A percentile compares a stretch with the other conserved stretches of the same genome.
These are phyloP conservation scores for Mortierella antarctica DNA, from an alignment of 192 early-diverging fungal genomes.

Conservation along the genomic window DNA sequence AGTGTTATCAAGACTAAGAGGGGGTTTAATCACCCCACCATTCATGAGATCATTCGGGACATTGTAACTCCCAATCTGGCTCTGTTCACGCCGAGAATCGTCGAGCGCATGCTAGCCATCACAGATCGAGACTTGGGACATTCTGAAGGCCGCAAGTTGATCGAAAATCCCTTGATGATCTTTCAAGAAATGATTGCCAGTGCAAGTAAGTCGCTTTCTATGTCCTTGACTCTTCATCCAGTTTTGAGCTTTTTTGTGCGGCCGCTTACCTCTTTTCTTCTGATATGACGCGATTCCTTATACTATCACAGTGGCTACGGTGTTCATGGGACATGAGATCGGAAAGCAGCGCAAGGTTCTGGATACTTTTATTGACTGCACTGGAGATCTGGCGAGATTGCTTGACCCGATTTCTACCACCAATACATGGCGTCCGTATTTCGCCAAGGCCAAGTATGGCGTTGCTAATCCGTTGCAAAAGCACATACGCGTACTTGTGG, in stretches of 20 bases:
- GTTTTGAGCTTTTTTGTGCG: background rate
- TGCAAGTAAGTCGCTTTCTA: conserved; percentile 15
- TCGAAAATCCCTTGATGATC: conserved; percentile 11
- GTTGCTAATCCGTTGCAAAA: conserved; percentile 11
- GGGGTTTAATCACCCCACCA: too few species aligned
- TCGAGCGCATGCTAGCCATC: background rate
- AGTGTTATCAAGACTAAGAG: conserved; percentile 13
- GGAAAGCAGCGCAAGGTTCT: conserved; percentile 6
- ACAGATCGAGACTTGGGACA: conserved; percentile 1
- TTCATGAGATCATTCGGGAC: too few species aligned
- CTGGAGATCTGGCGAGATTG: conserved; percentile 6
- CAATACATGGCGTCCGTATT: background rate
- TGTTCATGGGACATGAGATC: conserved; percentile 18
- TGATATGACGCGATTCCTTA: too few species aligned
- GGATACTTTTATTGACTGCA: conserved; percentile 13
- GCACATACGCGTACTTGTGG: background rate
- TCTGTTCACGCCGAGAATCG: background rate
- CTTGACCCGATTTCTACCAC: too few species aligned
- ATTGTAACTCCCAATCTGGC: too few species aligned
- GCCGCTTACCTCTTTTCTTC: background rate
- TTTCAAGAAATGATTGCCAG: conserved; percentile 30
- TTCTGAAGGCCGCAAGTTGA: background rate
- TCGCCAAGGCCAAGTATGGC: background rate
- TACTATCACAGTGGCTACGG: background rate
- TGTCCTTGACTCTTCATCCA: too few species aligned